phyloP scores from a whole-genome alignment of 2,329 filamentous ascomycete genomes.

The Venturia carpophila region DNA sequence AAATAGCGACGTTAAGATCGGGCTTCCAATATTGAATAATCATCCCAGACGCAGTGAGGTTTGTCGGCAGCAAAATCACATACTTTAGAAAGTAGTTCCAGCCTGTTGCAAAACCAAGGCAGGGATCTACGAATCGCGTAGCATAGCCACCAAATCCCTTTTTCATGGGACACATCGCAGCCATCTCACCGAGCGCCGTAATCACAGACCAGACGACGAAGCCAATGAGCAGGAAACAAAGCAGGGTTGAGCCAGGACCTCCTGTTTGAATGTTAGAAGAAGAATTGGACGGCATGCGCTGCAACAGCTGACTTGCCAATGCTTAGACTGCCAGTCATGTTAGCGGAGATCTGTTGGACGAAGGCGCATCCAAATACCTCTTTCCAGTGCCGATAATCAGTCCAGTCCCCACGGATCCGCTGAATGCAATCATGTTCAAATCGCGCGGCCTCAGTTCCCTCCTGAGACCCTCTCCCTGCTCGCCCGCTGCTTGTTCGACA shows the following conservation, averaged over 20 bases:
- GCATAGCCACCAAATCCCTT: constrained; percentile 18
- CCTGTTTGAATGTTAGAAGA: constrained; percentile 13
- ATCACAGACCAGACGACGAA: constrained; percentile 17
- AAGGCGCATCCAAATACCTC: background rate
- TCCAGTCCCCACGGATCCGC: constrained; percentile 19
- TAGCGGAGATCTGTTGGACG: background rate
- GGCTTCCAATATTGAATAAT: constrained; percentile 13
- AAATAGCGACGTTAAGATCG: constrained; percentile 17
- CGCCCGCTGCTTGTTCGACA: background rate
- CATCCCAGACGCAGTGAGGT: constrained; percentile 11
- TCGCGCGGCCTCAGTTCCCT: constrained; percentile 11
- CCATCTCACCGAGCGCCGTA: constrained; percentile 19
- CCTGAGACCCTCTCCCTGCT: constrained; percentile 1
- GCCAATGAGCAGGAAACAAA: constrained; percentile 9
- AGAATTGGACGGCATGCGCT: background rate
- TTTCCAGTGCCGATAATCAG: constrained; percentile 20
- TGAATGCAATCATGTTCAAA: constrained; percentile 18
- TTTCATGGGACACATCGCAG: constrained; percentile 15
- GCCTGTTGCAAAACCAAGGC: constrained; percentile 16
- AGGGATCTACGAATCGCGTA: constrained; percentile 18
- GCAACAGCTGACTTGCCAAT: background rate
- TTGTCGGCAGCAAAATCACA: constrained; percentile 9
- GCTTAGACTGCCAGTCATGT: background rate
- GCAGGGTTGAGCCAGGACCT: constrained; percentile 8
- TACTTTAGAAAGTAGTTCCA: constrained; percentile 18